A percentile compares a stretch with the other conserved stretches of the same genome.
These are phyloP conservation scores for Talaromyces sp. DNA, from an alignment of 2,329 filamentous ascomycete species.

Conservation along the genomic window DNA sequence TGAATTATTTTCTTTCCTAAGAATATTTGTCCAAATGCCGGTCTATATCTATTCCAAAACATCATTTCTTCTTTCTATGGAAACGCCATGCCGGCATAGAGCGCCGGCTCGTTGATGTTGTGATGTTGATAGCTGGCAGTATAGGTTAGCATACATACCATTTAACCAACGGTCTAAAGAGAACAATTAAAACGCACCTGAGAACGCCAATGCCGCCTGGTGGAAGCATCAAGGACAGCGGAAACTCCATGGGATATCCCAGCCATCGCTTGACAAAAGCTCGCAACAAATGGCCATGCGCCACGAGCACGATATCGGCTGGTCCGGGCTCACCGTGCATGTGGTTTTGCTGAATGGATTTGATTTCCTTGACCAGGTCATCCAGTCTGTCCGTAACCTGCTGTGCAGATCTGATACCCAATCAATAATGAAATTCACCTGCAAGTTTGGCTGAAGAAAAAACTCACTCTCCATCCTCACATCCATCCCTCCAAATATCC, in stretches of 20 bases:
- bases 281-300: conserved; percentile 42
- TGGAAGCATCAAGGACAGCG: conserved; percentile 39
- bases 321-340: conserved; percentile 35
- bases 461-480: conserved; percentile 50
- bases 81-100: conserved; percentile 38
- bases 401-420: conserved; percentile 20
- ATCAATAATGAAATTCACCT: neutral
- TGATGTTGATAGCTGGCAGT: conserved; percentile 29
- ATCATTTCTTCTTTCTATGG: neutral
- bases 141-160: neutral
- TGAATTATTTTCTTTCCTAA: neutral
- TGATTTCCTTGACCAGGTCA: conserved; percentile 36
- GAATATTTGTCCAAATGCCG: neutral
- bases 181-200: conserved; percentile 22
- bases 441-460: neutral
- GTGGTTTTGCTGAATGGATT: conserved; percentile 30
- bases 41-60: neutral
- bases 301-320: conserved; percentile 33
- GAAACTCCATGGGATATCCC: conserved; percentile 34
- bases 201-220: conserved; percentile 40
- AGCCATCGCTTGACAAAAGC: conserved; percentile 45
- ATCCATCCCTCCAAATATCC: conserved; percentile 56
- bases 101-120: conserved; percentile 33
- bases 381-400: conserved; percentile 39
- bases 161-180: neutral